Percentiles rank a stretch among this genome's conserved stretches.
Evolutionary conservation across 305 asterid species (phyloP).

Genomic region (Euphrasia arctica): DNA sequence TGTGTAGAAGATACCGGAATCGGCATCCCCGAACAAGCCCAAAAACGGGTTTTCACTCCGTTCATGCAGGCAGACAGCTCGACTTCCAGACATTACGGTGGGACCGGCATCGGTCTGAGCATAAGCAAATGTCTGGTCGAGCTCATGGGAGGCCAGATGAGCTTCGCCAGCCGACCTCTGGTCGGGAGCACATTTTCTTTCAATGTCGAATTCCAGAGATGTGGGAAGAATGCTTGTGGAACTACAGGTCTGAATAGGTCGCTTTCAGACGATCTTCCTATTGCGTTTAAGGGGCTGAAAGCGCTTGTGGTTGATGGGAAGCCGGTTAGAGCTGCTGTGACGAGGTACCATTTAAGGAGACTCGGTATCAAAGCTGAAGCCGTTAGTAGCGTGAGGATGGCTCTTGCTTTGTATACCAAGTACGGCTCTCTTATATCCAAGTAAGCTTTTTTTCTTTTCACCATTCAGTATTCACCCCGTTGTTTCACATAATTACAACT

Average conservation of each 20-base stretch:
- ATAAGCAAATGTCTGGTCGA: slow-evolving; percentile 89
- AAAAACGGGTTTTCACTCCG: slow-evolving; percentile 75
- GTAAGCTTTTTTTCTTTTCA: slow-evolving; percentile 36
- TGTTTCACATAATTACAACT: no score
- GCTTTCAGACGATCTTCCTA: slow-evolving; percentile 51
- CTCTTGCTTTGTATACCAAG: slow-evolving; percentile 41
- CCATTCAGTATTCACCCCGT: no score
- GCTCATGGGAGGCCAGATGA: slow-evolving; percentile 88
- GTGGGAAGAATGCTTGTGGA: slow-evolving; percentile 32
- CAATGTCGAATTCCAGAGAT: slow-evolving; percentile 50
- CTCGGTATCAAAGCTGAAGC: slow-evolving; percentile 67
- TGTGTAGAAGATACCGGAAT: slow-evolving; percentile 92
- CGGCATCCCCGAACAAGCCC: slow-evolving; percentile 78
- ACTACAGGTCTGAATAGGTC: slow-evolving; percentile 44
- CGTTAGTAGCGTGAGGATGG: slow-evolving; percentile 46
- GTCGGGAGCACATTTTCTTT: slow-evolving; percentile 90
- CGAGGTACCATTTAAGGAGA: slow-evolving; percentile 76
- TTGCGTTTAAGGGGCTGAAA: slow-evolving; percentile 57
- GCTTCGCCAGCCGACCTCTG: slow-evolving; percentile 68
- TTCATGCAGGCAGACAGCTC: slow-evolving; percentile 99
- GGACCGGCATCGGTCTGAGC: slow-evolving; percentile 94
- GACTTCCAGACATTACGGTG: slow-evolving; percentile 87
- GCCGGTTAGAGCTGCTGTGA: slow-evolving; percentile 82
- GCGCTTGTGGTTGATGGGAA: slow-evolving; percentile 71
- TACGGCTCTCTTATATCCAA: slow-evolving; percentile 39